Percentiles rank a stretch among this genome's conserved stretches.
Evolutionary conservation across 192 early-diverging fungal species (phyloP).

Genomic region (Backusella circina): DNA sequence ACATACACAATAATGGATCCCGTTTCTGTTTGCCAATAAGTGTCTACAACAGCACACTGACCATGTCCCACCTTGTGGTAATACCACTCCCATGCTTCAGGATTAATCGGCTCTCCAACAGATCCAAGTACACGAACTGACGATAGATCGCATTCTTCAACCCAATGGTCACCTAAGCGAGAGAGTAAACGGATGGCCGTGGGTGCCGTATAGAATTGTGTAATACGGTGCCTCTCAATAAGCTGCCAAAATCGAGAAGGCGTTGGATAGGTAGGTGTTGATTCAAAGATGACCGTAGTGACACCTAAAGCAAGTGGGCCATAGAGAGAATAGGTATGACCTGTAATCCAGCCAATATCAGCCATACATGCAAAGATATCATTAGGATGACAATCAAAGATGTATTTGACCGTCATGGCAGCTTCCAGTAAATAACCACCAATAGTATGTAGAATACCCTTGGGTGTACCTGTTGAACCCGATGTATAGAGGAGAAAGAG

Average conservation of each 20-base stretch:
- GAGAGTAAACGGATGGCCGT: constrained; percentile 93
- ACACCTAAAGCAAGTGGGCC: constrained; percentile 84
- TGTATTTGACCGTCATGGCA: constrained; percentile 77
- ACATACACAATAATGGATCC: constrained; percentile 76
- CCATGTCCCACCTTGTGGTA: constrained; percentile 81
- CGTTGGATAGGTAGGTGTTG: constrained; percentile 89
- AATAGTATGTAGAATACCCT: constrained; percentile 92
- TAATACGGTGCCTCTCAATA: constrained; percentile 86
- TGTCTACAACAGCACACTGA: constrained; percentile 92
- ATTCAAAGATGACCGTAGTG: constrained; percentile 93
- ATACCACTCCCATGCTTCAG: constrained; percentile 98
- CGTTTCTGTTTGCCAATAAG: constrained; percentile 97
- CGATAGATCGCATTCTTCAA: constrained; percentile 76
- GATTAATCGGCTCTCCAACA: constrained; percentile 97
- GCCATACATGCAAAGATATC: constrained; percentile 94
- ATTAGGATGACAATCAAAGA: constrained; percentile 88
- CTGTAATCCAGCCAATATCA: constrained; percentile 90
- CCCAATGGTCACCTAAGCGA: constrained; percentile 74
- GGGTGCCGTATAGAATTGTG: constrained; percentile 97
- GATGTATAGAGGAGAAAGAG: constrained; percentile 95
- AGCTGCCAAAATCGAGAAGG: constrained; percentile 78
- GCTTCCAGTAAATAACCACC: constrained; percentile 91
- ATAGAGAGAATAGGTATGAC: constrained; percentile 84
- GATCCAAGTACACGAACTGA: constrained; percentile 87
- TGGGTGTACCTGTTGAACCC: constrained; percentile 86